These are phyloP conservation scores for Colletotrichum godetiae DNA, from an alignment of 2,329 filamentous ascomycete species.

Conservation along the genomic window DNA sequence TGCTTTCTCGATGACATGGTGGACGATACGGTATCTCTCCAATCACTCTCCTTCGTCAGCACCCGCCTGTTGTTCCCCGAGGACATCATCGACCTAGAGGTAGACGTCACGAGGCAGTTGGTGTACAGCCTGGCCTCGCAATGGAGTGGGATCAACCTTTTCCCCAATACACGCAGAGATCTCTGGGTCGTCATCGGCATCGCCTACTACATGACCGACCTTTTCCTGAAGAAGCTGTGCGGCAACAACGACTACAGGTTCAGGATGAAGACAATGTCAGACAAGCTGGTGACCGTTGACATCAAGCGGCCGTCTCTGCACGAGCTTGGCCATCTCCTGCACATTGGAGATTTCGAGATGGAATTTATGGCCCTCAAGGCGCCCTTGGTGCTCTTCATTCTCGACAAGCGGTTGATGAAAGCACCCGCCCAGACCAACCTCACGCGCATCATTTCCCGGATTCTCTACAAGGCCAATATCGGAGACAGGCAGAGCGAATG, in stretches of 20 bases:
- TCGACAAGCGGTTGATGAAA: constrained; percentile 92
- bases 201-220: constrained; percentile 93
- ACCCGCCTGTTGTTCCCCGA: constrained; percentile 86
- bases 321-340: constrained; percentile 80
- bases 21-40: constrained; percentile 79
- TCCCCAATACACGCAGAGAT: constrained; percentile 83
- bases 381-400: constrained; percentile 89
- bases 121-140: constrained; percentile 89
- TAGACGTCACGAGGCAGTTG: constrained; percentile 81
- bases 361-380: constrained; percentile 94
- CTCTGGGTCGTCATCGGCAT: constrained; percentile 91
- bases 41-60: constrained; percentile 89
- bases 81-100: constrained; percentile 84
- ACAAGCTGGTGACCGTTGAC: constrained; percentile 85
- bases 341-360: constrained; percentile 84
- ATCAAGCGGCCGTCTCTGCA: constrained; percentile 84
- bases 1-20: constrained; percentile 93
- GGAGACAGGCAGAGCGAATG: constrained; percentile 71
- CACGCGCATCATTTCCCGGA: constrained; percentile 84
- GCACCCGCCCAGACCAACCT: constrained; percentile 77
- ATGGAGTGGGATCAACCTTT: constrained; percentile 94
- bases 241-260: constrained; percentile 96
- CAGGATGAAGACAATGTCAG: constrained; percentile 85
- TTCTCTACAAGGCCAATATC: constrained; percentile 87
- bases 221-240: constrained; percentile 89